Conservation (phyloP, 2,329 filamentous ascomycete species). For the Colletotrichum sp. region DNA sequence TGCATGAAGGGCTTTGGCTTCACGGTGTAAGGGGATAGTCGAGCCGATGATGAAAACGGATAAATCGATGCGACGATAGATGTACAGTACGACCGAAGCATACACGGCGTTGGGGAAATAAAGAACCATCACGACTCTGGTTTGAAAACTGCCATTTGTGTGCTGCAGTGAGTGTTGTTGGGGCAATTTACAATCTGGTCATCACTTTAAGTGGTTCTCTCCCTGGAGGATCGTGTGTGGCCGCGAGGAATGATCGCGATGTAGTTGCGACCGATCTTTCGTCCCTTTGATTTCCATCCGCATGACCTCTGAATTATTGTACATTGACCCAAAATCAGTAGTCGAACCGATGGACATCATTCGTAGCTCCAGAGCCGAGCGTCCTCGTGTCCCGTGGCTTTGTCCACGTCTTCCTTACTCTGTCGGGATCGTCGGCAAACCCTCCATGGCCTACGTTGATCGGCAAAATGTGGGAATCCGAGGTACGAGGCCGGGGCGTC, state of each 20-base stretch:
- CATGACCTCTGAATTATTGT: not conserved
- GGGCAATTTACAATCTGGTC: not conserved
- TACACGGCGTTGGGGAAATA: constrained; percentile 22
- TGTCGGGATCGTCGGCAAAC: not conserved
- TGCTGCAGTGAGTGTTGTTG: not conserved
- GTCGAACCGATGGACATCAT: not conserved
- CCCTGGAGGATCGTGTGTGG: not conserved
- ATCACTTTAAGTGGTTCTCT: not conserved
- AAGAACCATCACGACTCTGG: constrained; percentile 12
- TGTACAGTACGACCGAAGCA: constrained; percentile 22
- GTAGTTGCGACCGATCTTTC: not conserved
- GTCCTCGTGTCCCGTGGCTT: not conserved
- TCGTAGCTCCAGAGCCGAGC: not conserved
- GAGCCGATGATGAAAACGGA: not conserved
- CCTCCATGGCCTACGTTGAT: not conserved
- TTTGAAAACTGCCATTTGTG: not conserved
- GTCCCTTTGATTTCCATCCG: not conserved
- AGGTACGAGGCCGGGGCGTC: not conserved
- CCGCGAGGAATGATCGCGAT: not conserved
- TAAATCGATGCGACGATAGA: constrained; percentile 12
- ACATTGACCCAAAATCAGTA: not conserved
- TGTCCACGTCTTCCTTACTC: not conserved
- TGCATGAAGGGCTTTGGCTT: constrained; percentile 97
- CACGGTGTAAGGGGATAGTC: constrained; percentile 56
- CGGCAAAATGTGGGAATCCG: not conserved